phyloP scores from a whole-genome alignment of 108 stramenopile genomes.

The Skeletonema costatum region DNA sequence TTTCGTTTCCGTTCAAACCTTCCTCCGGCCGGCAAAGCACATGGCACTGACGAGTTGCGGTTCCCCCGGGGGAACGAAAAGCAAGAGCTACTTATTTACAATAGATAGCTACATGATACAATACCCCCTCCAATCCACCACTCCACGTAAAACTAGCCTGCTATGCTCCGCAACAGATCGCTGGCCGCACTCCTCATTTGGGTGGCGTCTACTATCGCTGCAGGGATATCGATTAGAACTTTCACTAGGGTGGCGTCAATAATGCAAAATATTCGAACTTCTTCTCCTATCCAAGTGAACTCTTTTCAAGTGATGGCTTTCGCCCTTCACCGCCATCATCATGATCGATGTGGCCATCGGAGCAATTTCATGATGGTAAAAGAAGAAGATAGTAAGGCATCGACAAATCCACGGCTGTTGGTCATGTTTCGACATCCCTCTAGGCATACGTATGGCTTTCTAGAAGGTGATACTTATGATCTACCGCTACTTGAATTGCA shows the following conservation, averaged over 20 bases:
- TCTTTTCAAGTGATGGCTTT: background rate
- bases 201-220: background rate
- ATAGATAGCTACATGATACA: too few relatives aligned
- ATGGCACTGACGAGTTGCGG: too few relatives aligned
- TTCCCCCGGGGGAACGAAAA: too few relatives aligned
- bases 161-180: background rate
- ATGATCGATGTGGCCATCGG: background rate
- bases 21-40: too few relatives aligned
- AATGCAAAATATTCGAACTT: background rate
- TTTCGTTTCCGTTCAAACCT: too few relatives aligned
- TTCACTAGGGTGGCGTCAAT: background rate
- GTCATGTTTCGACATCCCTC: conserved; percentile 45
- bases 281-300: background rate
- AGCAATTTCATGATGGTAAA: background rate
- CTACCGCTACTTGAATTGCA: conserved; percentile 33
- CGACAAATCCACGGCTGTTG: conserved; percentile 28
- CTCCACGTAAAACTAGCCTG: too few relatives aligned
- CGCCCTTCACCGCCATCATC: background rate
- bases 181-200: background rate
- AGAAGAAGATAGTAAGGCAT: background rate
- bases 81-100: too few relatives aligned
- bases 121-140: too few relatives aligned
- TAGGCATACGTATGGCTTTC: conserved; percentile 44
- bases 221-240: background rate
- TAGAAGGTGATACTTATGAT: conserved; percentile 8